phyloP scores from a whole-genome alignment of 768 basidiomycete species.

The Nidula microcarpa region DNA sequence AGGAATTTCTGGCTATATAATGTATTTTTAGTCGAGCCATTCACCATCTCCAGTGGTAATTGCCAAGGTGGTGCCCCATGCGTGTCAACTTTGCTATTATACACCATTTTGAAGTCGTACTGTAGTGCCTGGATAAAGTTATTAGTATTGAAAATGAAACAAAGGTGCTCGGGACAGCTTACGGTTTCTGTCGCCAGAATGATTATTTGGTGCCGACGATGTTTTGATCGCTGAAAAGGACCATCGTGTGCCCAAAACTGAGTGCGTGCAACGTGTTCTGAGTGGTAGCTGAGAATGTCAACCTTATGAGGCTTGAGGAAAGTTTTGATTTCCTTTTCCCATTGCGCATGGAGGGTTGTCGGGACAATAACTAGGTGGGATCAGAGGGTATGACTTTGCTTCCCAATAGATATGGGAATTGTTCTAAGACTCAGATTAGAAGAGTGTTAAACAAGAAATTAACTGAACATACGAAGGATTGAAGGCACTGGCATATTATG shows the following conservation, averaged over 20 bases:
- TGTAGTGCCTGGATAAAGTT: conserved; percentile 10
- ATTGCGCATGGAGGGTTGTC: conserved; percentile 17
- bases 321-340: conserved; percentile 14
- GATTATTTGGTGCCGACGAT: conserved; percentile 6
- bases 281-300: conserved; percentile 21
- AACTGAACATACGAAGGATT: conserved; percentile 13
- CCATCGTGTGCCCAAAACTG: conserved; percentile 15
- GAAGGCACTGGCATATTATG: conserved; percentile 8
- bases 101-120: conserved; percentile 6
- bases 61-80: neutral
- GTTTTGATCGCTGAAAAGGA: conserved; percentile 9
- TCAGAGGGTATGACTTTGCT: conserved; percentile 5
- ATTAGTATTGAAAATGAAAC: neutral
- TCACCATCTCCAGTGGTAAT: neutral
- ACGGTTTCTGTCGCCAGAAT: conserved; percentile 21
- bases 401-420: conserved; percentile 6
- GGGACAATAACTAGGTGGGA: conserved; percentile 18
- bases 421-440: neutral
- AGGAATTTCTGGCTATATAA: conserved; percentile 12
- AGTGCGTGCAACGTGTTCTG: neutral
- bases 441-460: neutral
- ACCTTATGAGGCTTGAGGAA: conserved; percentile 8
- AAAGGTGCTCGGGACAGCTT: conserved; percentile 1
- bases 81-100: neutral
- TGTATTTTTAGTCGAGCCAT: conserved; percentile 1